Base-by-base conservation (phyloP, 345 rosid species). In the Salix viminalis region DNA sequence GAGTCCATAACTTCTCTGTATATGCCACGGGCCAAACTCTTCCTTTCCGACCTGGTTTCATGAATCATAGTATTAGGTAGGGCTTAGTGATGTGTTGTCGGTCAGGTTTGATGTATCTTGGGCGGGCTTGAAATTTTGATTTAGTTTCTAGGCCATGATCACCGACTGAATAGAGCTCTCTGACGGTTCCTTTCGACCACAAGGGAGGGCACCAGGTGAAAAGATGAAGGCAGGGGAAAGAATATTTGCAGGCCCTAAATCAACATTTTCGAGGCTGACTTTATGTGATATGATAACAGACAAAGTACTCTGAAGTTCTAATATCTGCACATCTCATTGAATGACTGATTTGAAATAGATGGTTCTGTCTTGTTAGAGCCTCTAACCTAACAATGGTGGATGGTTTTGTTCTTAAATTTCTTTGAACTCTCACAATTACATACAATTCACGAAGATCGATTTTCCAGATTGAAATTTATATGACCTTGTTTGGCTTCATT, bases 351-450 rank as follows among this genome's bases (percentile, higher is more conserved):
- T 68, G 76, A 60, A 42, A 69, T 73, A 18, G 80, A 58, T 73
- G 86, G 80, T 72, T 79, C 60, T 34, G 60, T 65, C 75, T 84
- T 76, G 76, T 6, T 34, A 41, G 81, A 61, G 83, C 83, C 80
- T 16, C 73, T 69, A 23, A 21, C 15, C 34, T 24, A 71, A 66
- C 36, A 19, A 50, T 46, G 7, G 7, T 34, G 6, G 30, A 36
- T 75, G 19, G 18, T 10, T 39, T 26, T 39, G 21, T 48, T 19
- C 16, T 19, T 65, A 32, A 30, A 75, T 65, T 48, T 10, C 30
- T 48, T 13, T 42, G 14, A 24, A 1, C 23, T 5, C 18, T 19
- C 7, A 28, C 60, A 8, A 34, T 34, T 5, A 34, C 37, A 56
- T 21, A 9, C 11, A n/a, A 9, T n/a, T 9, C 26, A 56, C 56